Evolutionary conservation across 257 asterid species (phyloP).

Genomic region (Plantago ovata): DNA sequence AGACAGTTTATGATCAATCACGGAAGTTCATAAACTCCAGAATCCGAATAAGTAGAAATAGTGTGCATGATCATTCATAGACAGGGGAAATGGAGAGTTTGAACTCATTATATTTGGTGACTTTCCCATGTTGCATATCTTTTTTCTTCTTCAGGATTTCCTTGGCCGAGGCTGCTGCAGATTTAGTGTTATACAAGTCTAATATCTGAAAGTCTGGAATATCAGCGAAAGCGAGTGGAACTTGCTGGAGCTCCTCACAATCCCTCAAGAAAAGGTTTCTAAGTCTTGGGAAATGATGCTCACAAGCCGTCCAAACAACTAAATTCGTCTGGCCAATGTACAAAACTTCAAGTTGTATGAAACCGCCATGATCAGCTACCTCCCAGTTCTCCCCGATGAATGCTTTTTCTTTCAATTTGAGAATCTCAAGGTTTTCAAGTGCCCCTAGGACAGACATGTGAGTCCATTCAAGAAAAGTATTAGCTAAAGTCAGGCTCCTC

Average conservation of each 20-base stretch:
- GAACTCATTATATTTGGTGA: not conserved
- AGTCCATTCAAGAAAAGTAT: too few relatives aligned
- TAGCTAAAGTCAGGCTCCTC: too few relatives aligned
- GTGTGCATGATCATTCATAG: not conserved
- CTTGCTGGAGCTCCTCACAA: not conserved
- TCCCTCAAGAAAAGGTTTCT: not conserved
- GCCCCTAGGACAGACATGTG: too few relatives aligned
- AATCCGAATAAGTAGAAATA: too few relatives aligned
- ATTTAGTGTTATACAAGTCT: not conserved
- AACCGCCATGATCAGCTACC: not conserved
- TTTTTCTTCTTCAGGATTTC: not conserved
- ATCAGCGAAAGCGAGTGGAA: not conserved
- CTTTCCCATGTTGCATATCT: not conserved
- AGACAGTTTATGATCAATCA: too few relatives aligned
- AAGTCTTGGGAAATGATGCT: constrained; percentile 3
- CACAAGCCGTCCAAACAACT: not conserved
- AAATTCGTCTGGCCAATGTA: constrained; percentile 8
- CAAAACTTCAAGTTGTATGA: not conserved
- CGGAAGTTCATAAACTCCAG: too few relatives aligned
- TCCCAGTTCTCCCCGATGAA: too few relatives aligned
- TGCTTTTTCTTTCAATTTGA: too few relatives aligned
- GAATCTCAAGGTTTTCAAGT: too few relatives aligned
- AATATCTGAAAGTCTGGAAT: not conserved
- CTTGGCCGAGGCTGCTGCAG: not conserved
- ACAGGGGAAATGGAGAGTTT: constrained; percentile 6